Evolutionary conservation across 805 yeast genomes (phyloP).

Genomic region (Saturnispora saitoi): DNA sequence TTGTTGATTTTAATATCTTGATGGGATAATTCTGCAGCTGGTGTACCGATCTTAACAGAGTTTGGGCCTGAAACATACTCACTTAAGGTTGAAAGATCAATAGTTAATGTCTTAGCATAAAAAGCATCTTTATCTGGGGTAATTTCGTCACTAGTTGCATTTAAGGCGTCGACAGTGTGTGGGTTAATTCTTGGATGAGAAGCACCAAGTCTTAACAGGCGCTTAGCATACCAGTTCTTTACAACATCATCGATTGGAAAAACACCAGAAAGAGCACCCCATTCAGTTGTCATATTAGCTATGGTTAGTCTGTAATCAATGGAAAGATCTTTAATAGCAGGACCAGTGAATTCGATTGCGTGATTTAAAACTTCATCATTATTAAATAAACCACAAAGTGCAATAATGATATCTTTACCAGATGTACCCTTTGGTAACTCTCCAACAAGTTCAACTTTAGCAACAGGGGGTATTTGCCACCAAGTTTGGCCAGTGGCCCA

Average conservation of each 20-base stretch:
- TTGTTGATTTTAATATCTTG: conserved; percentile 76
- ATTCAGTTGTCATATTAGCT: conserved; percentile 96
- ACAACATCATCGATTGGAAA: conserved; percentile 90
- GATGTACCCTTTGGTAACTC: conserved; percentile 77
- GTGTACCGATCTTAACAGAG: conserved; percentile 83
- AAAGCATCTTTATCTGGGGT: conserved; percentile 67
- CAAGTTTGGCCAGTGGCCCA: conserved; percentile 99
- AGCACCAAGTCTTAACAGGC: conserved; percentile 38
- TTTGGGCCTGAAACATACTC: conserved; percentile 96
- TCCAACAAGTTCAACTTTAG: conserved; percentile 81
- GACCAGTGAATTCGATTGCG: conserved; percentile 90
- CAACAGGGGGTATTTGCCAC: conserved; percentile 99
- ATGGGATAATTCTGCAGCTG: conserved; percentile 64
- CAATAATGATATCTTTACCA: conserved; percentile 95
- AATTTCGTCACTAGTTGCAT: conserved; percentile 27
- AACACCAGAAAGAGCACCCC: conserved; percentile 96
- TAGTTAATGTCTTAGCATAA: conserved; percentile 79
- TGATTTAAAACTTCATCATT: conserved; percentile 89
- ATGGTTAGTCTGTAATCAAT: conserved; percentile 84
- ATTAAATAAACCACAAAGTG: conserved; percentile 88
- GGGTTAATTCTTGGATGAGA: conserved; percentile 76
- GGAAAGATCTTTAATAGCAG: conserved; percentile 57
- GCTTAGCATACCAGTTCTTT: conserved; percentile 64
- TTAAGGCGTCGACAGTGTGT: conserved; percentile 45
- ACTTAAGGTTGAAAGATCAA: conserved; percentile 72